These are phyloP conservation scores for Alternaria triticimaculans DNA, from an alignment of 2,329 filamentous ascomycete genomes.

Conservation along the genomic window DNA sequence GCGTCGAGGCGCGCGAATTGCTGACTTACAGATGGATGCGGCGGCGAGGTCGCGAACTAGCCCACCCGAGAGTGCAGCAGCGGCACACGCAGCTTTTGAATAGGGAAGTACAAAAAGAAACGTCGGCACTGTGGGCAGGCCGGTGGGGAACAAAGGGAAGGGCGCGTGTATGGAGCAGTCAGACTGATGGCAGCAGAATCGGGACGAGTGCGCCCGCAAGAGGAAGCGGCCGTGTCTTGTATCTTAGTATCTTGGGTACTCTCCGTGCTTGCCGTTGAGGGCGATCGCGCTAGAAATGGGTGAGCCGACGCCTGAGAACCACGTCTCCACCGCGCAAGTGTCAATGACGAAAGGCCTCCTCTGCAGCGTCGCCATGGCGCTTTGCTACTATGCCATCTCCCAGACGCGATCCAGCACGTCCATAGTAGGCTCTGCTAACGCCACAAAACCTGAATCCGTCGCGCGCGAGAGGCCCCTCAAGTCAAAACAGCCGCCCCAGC, in stretches of 20 bases:
- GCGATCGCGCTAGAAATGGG: conserved; percentile 30
- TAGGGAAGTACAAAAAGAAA: conserved; percentile 2
- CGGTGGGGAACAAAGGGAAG: neutral
- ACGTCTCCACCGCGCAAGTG: conserved; percentile 24
- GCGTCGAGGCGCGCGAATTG: conserved; percentile 27
- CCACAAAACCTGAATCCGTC: conserved; percentile 28
- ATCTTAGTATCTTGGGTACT: conserved; percentile 7
- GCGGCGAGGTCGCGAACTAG: neutral
- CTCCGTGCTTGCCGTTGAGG: conserved; percentile 30
- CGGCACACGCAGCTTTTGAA: conserved; percentile 1
- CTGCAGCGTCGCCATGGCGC: neutral
- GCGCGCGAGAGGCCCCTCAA: conserved; percentile 3
- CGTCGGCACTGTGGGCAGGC: neutral
- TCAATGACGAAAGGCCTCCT: conserved; percentile 32
- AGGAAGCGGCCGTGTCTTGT: conserved; percentile 14
- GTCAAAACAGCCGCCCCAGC: conserved; percentile 24
- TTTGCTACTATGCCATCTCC: neutral
- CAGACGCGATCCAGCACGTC: conserved; percentile 10
- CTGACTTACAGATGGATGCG: conserved; percentile 29
- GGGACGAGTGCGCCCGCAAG: neutral
- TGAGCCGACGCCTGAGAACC: conserved; percentile 20
- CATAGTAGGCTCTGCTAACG: conserved; percentile 28
- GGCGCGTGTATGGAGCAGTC: neutral
- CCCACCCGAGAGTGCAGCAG: conserved; percentile 20
- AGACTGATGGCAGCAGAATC: neutral